These are phyloP conservation scores for Colletotrichum noveboracense DNA, from an alignment of 2,329 filamentous ascomycete genomes.

Conservation along the genomic window DNA sequence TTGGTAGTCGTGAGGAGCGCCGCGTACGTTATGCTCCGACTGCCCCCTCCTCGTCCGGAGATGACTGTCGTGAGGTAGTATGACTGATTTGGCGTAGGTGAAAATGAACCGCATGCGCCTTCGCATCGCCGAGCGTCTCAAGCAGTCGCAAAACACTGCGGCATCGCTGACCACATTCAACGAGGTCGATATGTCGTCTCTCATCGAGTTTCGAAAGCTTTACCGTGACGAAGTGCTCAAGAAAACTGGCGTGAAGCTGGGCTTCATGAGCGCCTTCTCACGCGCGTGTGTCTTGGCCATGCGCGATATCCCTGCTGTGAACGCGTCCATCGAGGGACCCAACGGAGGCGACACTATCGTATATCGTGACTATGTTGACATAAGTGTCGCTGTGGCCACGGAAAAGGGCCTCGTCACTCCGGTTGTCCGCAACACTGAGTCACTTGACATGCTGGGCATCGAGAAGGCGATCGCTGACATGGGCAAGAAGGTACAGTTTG, in stretches of 20 bases:
- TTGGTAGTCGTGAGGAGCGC: conserved; percentile 84
- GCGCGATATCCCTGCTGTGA: conserved; percentile 92
- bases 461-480: conserved; percentile 92
- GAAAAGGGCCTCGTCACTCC: conserved; percentile 98
- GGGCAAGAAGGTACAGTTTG: conserved; percentile 80
- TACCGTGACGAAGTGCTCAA: conserved; percentile 98
- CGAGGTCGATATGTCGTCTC: conserved; percentile 97
- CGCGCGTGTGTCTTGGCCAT: conserved; percentile 89
- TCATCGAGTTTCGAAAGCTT: conserved; percentile 96
- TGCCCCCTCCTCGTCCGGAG: not conserved
- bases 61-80: not conserved
- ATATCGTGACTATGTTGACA: conserved; percentile 97
- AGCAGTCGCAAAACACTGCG: conserved; percentile 98
- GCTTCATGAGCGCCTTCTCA: conserved; percentile 99
- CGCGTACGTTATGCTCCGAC: conserved; percentile 63
- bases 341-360: conserved; percentile 97
- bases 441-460: conserved; percentile 85
- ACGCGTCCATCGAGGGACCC: conserved; percentile 95
- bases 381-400: conserved; percentile 95
- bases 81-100: conserved; percentile 60
- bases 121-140: conserved; percentile 94
- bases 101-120: conserved; percentile 99
- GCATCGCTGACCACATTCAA: conserved; percentile 98
- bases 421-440: conserved; percentile 92
- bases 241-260: conserved; percentile 95